Percentiles rank a stretch among this genome's conserved stretches.
These are phyloP conservation scores for Xylaria sp. DNA, from an alignment of 2,329 filamentous ascomycete genomes.

Conservation along the genomic window DNA sequence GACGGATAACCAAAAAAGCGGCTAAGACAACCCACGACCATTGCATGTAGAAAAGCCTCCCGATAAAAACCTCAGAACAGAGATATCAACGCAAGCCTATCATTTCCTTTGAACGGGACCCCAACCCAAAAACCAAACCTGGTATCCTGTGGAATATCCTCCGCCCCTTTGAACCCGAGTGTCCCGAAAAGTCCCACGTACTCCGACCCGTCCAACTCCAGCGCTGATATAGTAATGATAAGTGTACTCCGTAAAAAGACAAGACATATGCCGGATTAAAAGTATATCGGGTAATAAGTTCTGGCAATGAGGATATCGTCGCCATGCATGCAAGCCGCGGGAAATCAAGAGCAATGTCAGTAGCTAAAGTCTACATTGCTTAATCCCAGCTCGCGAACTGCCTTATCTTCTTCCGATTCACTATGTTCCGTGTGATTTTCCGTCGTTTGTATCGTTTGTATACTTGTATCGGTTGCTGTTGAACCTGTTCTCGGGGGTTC, in stretches of 20 bases:
- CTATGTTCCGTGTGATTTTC: constrained; percentile 42
- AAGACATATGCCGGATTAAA: constrained; percentile 30
- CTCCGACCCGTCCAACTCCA: constrained; percentile 37
- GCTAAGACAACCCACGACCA: background rate
- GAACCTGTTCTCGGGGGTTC: constrained; percentile 54
- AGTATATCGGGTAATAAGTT: constrained; percentile 21
- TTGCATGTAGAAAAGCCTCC: background rate
- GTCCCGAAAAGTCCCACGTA: constrained; percentile 27
- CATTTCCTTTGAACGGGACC: constrained; percentile 15
- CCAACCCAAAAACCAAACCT: constrained; percentile 21
- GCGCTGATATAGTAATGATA: constrained; percentile 40
- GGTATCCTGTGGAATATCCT: constrained; percentile 22
- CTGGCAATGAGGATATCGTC: constrained; percentile 6
- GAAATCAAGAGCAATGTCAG: constrained; percentile 44
- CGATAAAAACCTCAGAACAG: constrained; percentile 6
- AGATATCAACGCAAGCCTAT: constrained; percentile 16
- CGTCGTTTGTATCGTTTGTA: constrained; percentile 41
- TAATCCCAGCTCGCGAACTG: constrained; percentile 57
- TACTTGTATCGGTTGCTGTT: constrained; percentile 46
- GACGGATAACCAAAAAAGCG: constrained; percentile 4
- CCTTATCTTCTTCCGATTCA: constrained; percentile 55
- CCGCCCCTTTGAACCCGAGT: constrained; percentile 19
- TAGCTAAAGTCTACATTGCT: constrained; percentile 67
- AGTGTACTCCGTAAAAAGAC: constrained; percentile 34
- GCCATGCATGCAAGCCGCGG: constrained; percentile 7